Evolutionary conservation across 768 basidiomycete genomes (phyloP), one percentile per base, ranked within the genome.

Genomic region (Pleurotus citrinopileatus): DNA sequence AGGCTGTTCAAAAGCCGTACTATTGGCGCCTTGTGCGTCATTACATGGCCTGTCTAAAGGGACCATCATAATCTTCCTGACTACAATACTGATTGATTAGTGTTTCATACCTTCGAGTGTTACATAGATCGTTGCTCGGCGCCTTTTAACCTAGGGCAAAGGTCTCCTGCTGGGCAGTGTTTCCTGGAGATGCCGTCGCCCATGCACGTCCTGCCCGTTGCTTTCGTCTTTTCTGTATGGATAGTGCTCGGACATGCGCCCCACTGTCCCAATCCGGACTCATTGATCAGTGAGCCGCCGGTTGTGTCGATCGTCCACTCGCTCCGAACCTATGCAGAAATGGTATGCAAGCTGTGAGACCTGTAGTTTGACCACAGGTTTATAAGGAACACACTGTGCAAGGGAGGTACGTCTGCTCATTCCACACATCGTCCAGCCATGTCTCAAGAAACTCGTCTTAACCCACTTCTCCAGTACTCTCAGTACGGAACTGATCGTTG

Each of bases 381-480:
- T 51, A 51, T 51, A 51, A 51, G 23, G 1, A 23, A 15, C n/a
- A 15, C 13, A 26, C n/a, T n/a, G 28, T n/a, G 10, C 15, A 3
- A 40, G 17, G 13, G 20, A 51, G 48, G 48, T 51, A 26, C 34
- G 48, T 37, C 15, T 27, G 20, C 25, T 25, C 12, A 28, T 5
- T 26, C 48, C n/a, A 20, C 28, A 12, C 43, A 44, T 19, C 26
- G 19, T 48, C 22, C 48, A 20, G 17, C 48, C 10, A 51, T 51
- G 48, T 34, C 48, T 20, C 46, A 48, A n/a, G 13, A 2, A 28
- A 37, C 34, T 10, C 7, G 7, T 5, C 67, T 76, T 23, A 68
- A 77, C 56, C 66, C 65, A 2, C 66, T 74, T 42, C 68, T 79
- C 9, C 58, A 61, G 25, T 75, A 75, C 59, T 71, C 71, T 4